Conservation (phyloP, 345 rosid genomes). For the Mangifera indica region DNA sequence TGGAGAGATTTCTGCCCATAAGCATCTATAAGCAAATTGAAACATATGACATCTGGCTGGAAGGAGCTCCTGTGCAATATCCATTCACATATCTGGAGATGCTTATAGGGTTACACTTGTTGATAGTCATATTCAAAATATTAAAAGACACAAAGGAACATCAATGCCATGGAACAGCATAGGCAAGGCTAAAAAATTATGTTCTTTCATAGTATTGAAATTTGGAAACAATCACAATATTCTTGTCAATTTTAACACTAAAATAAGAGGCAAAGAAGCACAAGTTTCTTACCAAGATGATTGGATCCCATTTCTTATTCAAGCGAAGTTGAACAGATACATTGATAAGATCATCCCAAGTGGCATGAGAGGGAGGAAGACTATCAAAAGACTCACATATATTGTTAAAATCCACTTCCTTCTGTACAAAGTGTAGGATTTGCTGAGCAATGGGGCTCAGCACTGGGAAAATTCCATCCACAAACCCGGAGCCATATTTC, state of each 20-base stretch:
- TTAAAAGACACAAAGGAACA: neutral
- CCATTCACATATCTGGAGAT: conserved; percentile 80
- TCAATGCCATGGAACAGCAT: neutral
- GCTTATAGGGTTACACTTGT: conserved; percentile 9
- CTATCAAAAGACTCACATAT: conserved; percentile 55
- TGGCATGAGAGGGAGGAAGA: conserved; percentile 63
- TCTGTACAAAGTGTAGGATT: conserved; percentile 52
- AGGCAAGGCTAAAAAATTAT: neutral
- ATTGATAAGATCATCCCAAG: conserved; percentile 87
- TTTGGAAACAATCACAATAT: no score
- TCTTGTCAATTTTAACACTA: neutral
- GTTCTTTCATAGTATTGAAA: neutral
- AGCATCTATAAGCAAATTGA: conserved; percentile 87
- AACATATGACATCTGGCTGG: conserved; percentile 76
- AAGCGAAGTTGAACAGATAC: conserved; percentile 79
- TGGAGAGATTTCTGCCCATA: conserved; percentile 65
- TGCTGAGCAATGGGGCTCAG: conserved; percentile 74
- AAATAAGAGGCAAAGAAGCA: neutral
- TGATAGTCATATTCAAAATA: neutral
- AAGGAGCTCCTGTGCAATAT: conserved; percentile 75
- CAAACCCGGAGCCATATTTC: conserved; percentile 96
- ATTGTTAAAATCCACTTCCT: conserved; percentile 44
- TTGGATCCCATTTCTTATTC: conserved; percentile 73
- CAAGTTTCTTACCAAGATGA: conserved; percentile 48
- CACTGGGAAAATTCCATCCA: conserved; percentile 90